A percentile compares a stretch with the other conserved stretches of the same genome.
Evolutionary conservation across 768 basidiomycete species (phyloP).

Genomic region (Lactifluus piperatus): DNA sequence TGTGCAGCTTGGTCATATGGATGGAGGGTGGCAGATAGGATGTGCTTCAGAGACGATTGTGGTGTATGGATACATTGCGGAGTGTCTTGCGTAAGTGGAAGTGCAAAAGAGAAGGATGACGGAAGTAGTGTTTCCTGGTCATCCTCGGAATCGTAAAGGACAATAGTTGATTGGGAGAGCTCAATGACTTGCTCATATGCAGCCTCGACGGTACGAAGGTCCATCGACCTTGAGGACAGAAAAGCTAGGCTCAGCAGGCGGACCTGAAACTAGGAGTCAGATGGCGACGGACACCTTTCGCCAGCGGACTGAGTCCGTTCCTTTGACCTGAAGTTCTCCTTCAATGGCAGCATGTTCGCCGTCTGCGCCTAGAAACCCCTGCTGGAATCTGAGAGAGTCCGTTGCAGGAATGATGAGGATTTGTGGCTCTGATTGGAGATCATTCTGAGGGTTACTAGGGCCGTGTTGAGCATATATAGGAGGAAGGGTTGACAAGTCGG

Average conservation of each 20-base stretch:
- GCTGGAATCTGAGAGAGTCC: slow-evolving; percentile 72
- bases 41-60: slow-evolving; percentile 63
- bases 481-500: slow-evolving; percentile 4
- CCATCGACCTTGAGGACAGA: slow-evolving; percentile 42
- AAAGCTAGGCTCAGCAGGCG: slow-evolving; percentile 17
- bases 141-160: slow-evolving; percentile 41
- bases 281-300: slow-evolving; percentile 63
- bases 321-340: slow-evolving; percentile 83
- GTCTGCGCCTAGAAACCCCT: slow-evolving; percentile 77
- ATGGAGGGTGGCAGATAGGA: slow-evolving; percentile 58
- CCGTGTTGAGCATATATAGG: slow-evolving; percentile 16
- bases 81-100: slow-evolving; percentile 69
- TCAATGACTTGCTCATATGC: slow-evolving; percentile 58
- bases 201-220: slow-evolving; percentile 57
- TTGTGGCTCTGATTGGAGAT: slow-evolving; percentile 36
- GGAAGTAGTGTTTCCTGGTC: slow-evolving; percentile 38
- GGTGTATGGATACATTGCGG: slow-evolving; percentile 77
- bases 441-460: neutral
- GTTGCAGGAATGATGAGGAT: slow-evolving; percentile 66
- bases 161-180: slow-evolving; percentile 47
- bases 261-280: slow-evolving; percentile 4
- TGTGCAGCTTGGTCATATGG: slow-evolving; percentile 29
- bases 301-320: slow-evolving; percentile 41
- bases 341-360: slow-evolving; percentile 77
- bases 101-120: slow-evolving; percentile 67